Evolutionary conservation across 2,329 filamentous ascomycete genomes (phyloP).

Genomic region (Diplocarpon mali): DNA sequence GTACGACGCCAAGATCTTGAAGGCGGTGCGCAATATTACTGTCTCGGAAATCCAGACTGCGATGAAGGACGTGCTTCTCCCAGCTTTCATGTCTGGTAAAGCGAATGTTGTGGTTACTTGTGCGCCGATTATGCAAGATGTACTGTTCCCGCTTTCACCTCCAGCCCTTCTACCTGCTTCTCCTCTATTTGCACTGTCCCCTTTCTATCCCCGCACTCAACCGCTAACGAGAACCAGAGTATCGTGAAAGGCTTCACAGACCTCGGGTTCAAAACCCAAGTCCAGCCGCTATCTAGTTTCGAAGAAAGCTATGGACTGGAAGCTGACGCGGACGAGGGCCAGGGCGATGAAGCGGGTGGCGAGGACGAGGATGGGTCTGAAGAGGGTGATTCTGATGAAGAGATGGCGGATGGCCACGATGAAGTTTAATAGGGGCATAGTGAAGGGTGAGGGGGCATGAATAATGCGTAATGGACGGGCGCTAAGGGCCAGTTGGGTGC

Average conservation of each 20-base stretch:
- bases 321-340: constrained; percentile 33
- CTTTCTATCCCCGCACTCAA: not conserved
- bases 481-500: no score
- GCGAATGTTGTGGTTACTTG: constrained; percentile 86
- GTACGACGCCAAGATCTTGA: constrained; percentile 68
- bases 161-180: not conserved
- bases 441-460: no score
- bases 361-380: not conserved
- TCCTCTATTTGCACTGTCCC: not conserved
- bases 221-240: constrained; percentile 37
- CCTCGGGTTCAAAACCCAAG: constrained; percentile 68
- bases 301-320: constrained; percentile 82
- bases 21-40: constrained; percentile 63
- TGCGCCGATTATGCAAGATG: constrained; percentile 73
- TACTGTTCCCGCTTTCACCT: constrained; percentile 35
- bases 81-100: constrained; percentile 67
- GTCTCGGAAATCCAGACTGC: constrained; percentile 66
- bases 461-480: no score
- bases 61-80: constrained; percentile 64
- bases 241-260: constrained; percentile 64
- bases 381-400: constrained; percentile 1
- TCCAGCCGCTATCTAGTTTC: constrained; percentile 66
- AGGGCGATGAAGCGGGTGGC: constrained; percentile 9
- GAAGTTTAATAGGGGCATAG: not conserved
- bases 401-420: not conserved